A percentile compares a stretch with the other conserved stretches of the same genome.
Conservation (phyloP, 192 early-diverging fungal genomes). For the Phycomyces blakesleeanus region DNA sequence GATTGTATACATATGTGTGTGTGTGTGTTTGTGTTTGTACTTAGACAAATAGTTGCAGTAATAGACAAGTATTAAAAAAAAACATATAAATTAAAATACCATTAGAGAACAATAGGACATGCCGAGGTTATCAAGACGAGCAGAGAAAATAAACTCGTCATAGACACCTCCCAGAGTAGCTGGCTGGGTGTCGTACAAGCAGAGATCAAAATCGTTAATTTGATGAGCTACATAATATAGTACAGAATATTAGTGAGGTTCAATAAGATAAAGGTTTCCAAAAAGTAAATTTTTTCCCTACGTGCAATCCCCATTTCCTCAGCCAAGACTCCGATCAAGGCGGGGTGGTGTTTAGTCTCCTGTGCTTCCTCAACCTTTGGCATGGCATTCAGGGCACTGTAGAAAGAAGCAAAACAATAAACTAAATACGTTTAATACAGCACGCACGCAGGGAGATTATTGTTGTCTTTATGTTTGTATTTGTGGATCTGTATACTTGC, state of each 20-base stretch:
- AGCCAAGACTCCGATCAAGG: constrained; percentile 74
- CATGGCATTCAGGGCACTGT: constrained; percentile 27
- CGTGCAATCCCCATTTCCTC: constrained; percentile 64
- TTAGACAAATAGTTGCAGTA: background rate
- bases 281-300: constrained; percentile 15
- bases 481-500: constrained; percentile 23
- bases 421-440: background rate
- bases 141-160: constrained; percentile 91
- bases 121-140: constrained; percentile 93
- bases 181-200: constrained; percentile 93
- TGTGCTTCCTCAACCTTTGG: constrained; percentile 10
- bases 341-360: constrained; percentile 72
- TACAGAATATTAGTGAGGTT: background rate
- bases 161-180: constrained; percentile 84
- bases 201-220: constrained; percentile 95
- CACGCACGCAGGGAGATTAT: too few species aligned
- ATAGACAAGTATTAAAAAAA: background rate
- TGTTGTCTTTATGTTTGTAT: too few species aligned
- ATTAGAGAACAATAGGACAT: constrained; percentile 89
- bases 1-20: background rate
- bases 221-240: constrained; percentile 47
- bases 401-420: background rate
- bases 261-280: background rate
- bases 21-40: too few species aligned
- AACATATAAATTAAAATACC: constrained; percentile 24